phyloP scores from a whole-genome alignment of 2,329 filamentous ascomycete species.

The Colletotrichum aenigma region DNA sequence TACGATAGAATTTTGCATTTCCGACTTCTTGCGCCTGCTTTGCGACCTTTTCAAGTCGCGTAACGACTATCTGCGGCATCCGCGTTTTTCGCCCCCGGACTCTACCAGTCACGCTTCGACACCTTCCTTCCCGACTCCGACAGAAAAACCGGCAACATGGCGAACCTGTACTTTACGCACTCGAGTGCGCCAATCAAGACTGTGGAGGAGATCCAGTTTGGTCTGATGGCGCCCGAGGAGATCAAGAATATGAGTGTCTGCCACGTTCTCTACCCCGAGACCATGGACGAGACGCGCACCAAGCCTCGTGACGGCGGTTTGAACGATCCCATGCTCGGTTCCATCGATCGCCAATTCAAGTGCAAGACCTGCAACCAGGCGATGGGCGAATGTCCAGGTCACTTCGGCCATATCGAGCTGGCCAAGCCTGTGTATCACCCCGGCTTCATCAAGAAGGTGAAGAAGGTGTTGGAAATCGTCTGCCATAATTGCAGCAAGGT shows the following conservation, averaged over 20 bases:
- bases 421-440: slow-evolving; percentile 93
- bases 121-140: slow-evolving; percentile 20
- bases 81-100: not conserved
- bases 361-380: slow-evolving; percentile 96
- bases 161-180: slow-evolving; percentile 88
- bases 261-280: slow-evolving; percentile 97
- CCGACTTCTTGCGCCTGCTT: slow-evolving; percentile 25
- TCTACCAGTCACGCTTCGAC: not conserved
- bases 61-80: slow-evolving; percentile 4
- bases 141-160: slow-evolving; percentile 67
- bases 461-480: slow-evolving; percentile 98
- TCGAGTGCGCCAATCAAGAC: slow-evolving; percentile 96
- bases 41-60: slow-evolving; percentile 25
- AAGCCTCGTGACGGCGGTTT: slow-evolving; percentile 90
- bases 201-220: slow-evolving; percentile 99
- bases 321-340: slow-evolving; percentile 94
- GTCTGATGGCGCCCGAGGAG: slow-evolving; percentile 95
- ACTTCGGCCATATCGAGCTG: slow-evolving; percentile 98
- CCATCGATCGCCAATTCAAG: slow-evolving; percentile 93
- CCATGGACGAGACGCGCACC: slow-evolving; percentile 95
- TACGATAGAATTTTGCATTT: slow-evolving; percentile 25
- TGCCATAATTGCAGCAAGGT: slow-evolving; percentile 99
- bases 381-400: slow-evolving; percentile 94
- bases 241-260: slow-evolving; percentile 99
- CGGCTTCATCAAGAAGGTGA: slow-evolving; percentile 98